phyloP scores from a whole-genome alignment of 73 alveolate genomes.

The Breviolum minutum region DNA sequence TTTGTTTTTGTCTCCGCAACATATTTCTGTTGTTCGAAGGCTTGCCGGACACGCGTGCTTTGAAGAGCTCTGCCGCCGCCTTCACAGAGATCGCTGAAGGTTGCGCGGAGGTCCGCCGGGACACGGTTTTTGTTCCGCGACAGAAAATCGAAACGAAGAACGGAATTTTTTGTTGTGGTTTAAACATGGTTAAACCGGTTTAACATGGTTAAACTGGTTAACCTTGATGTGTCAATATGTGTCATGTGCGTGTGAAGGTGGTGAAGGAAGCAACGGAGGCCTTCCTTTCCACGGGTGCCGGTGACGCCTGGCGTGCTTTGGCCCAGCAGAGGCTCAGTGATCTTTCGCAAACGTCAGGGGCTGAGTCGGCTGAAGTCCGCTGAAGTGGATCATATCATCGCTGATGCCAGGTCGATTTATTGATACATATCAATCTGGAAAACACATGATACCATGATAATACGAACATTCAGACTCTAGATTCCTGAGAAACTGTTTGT shows the following conservation, averaged over 20 bases:
- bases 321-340: slow-evolving; percentile 41
- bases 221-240: no score
- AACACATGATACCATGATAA: neutral
- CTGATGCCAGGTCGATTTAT: neutral
- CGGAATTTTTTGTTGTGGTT: neutral
- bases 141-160: neutral
- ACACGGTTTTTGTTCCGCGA: neutral
- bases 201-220: neutral
- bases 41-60: slow-evolving; percentile 35
- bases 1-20: neutral
- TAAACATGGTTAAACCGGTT: neutral
- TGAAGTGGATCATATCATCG: neutral
- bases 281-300: slow-evolving; percentile 41
- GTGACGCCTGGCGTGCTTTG: slow-evolving; percentile 68
- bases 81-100: slow-evolving; percentile 59
- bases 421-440: neutral
- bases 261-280: slow-evolving; percentile 57
- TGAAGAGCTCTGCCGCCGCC: slow-evolving; percentile 33
- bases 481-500: neutral
- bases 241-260: neutral
- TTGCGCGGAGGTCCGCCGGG: slow-evolving; percentile 25
- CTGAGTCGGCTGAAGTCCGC: neutral
- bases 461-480: neutral
- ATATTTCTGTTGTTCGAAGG: neutral
- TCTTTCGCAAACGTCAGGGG: slow-evolving; percentile 12